These are phyloP conservation scores for Fusarium pilosicola DNA, from an alignment of 2,329 filamentous ascomycete species.

Conservation along the genomic window DNA sequence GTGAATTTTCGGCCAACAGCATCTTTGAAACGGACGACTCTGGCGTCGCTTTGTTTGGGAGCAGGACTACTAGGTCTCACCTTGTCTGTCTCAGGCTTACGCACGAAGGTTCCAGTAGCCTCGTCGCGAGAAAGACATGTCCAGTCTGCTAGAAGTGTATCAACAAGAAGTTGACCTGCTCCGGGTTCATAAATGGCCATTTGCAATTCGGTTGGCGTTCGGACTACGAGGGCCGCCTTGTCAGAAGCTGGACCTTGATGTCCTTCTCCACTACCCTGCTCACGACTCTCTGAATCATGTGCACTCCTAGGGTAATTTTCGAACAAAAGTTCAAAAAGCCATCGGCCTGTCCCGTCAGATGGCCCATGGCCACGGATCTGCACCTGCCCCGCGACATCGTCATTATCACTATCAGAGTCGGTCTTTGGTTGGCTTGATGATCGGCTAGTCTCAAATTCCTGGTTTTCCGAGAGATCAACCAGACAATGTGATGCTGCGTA, in stretches of 20 bases:
- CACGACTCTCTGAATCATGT: neutral
- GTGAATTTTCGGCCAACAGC: neutral
- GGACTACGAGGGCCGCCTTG: rapidly evolving
- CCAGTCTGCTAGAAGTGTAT: neutral
- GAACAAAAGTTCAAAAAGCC: neutral
- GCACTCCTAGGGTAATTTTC: neutral
- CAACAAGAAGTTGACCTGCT: neutral
- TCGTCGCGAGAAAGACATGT: neutral
- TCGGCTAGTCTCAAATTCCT: rapidly evolving
- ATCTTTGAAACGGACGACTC: neutral
- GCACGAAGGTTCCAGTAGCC: rapidly evolving
- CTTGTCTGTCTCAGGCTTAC: rapidly evolving
- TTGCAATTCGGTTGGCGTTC: neutral
- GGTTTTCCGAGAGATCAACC: neutral
- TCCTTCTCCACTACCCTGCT: rapidly evolving
- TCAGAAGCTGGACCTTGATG: rapidly evolving
- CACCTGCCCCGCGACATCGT: rapidly evolving
- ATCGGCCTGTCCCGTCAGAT: neutral
- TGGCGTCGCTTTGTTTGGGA: rapidly evolving
- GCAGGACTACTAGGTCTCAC: rapidly evolving
- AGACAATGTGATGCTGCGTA: neutral
- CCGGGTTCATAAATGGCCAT: neutral
- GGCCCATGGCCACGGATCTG: neutral
- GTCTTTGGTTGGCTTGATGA: rapidly evolving
- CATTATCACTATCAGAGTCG: neutral